Evolutionary conservation across 2,329 filamentous ascomycete species (phyloP).

Genomic region (Aspergillus quadrilineatus): DNA sequence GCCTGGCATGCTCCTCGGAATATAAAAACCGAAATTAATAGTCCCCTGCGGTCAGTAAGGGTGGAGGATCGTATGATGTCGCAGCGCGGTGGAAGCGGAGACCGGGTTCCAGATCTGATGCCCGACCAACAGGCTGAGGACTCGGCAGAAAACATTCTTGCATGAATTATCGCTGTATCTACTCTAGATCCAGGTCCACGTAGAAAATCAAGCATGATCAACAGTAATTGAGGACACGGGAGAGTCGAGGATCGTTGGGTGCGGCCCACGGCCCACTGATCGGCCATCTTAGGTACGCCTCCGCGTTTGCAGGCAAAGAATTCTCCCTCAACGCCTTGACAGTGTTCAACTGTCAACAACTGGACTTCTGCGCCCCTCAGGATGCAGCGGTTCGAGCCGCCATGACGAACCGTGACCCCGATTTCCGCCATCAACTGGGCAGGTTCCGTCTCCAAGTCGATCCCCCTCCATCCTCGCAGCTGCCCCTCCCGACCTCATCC

Average conservation of each 20-base stretch:
- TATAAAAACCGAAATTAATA: background rate
- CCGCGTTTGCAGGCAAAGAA: background rate
- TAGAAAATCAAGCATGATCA: too few relatives aligned
- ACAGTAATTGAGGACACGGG: too few relatives aligned
- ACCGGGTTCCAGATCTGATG: background rate
- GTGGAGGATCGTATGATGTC: background rate
- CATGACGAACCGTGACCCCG: slow-evolving; percentile 26
- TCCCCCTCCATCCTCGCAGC: slow-evolving; percentile 13
- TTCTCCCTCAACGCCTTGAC: background rate
- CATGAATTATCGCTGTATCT: too few relatives aligned
- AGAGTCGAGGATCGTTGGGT: background rate
- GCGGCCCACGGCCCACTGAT: background rate
- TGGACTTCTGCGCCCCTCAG: background rate
- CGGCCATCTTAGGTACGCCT: background rate
- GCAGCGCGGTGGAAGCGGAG: background rate
- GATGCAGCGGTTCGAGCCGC: slow-evolving; percentile 35
- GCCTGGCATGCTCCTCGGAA: background rate
- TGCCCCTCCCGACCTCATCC: slow-evolving; percentile 3
- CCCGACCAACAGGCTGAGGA: too few relatives aligned
- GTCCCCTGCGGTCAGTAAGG: background rate
- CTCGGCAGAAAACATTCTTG: too few relatives aligned
- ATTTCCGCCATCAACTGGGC: slow-evolving; percentile 25
- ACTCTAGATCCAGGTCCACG: too few relatives aligned
- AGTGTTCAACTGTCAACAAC: background rate
- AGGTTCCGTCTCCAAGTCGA: slow-evolving; percentile 22